Evolutionary conservation across 257 asterid genomes (phyloP).

Genomic region (Nicotiana paniculata): DNA sequence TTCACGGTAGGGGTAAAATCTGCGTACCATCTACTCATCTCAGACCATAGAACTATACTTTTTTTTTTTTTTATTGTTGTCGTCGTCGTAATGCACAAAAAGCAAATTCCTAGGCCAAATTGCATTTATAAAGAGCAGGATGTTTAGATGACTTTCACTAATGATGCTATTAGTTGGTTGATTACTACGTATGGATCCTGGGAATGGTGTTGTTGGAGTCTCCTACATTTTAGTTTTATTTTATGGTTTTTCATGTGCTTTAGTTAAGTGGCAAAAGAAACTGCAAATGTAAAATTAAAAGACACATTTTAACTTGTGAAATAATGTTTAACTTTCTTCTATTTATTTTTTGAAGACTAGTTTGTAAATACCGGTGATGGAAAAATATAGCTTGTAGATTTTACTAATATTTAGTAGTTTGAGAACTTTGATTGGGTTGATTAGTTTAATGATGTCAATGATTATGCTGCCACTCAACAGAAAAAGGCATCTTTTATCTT

Average conservation of each 20-base stretch:
- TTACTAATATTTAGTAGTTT: neutral
- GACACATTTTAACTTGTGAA: neutral
- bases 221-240: neutral
- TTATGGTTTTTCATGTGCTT: neutral
- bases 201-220: neutral
- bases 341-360: neutral
- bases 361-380: neutral
- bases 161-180: neutral
- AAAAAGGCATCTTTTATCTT: constrained; percentile 2
- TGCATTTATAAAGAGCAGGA: neutral
- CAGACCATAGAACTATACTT: no score
- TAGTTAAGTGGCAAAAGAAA: neutral
- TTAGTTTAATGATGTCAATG: constrained; percentile 10
- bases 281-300: neutral
- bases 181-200: neutral
- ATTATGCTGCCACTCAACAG: neutral
- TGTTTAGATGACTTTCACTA: neutral
- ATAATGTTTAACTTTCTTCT: neutral
- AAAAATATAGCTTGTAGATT: neutral
- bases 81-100: neutral
- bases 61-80: no score
- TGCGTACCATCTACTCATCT: no score
- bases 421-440: neutral
- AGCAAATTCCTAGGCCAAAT: neutral
- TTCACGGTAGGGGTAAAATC: no score